Evolutionary conservation across 441 rosid genomes (phyloP), one percentile per base, ranked within the genome.

Genomic region (Populus hybrid): DNA sequence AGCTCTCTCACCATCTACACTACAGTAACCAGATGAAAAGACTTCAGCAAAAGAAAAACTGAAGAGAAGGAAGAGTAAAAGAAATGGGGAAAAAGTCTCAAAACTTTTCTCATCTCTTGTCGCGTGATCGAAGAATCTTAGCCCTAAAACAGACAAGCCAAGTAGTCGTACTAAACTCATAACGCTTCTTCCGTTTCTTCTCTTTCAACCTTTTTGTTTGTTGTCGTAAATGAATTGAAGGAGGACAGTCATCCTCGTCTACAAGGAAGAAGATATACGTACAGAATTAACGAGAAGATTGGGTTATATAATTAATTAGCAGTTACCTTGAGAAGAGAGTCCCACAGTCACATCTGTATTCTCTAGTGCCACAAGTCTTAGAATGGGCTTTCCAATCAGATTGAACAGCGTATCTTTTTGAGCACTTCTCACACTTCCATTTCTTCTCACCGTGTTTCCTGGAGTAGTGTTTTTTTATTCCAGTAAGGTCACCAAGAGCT

Each of bases 311-410:
- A 69, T 24, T 64, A 42, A 69, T 24, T 18, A 9, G n/a, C 21
- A 10, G 29, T 64, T 85, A 94, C 99, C 99, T 90, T 29, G 31
- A 29, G 31, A 29, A 29, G 31, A 29, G 31, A 29, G 31, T 29
- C 3, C 31, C 31, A 29, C 31, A 29, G 31, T 29, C 31, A 29
- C 31, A 29, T 29, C 31, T 29, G 31, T 29, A 29, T 29, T 29
- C 31, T 29, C 31, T 29, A 29, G 31, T 29, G 31, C 31, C 31
- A 29, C 31, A 29, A 3, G 31, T 29, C 31, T 29, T 29, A 29
- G 31, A 29, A 29, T 29, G 31, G 31, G 31, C 31, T 29, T 29
- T 29, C 31, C 31, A 29, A 29, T 29, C 31, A 29, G 31, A 29
- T 29, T 29, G 31, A 29, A 29, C 31, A 29, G 31, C 31, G 31